Conservation (phyloP, 768 basidiomycete species). For the Trametes gibbosa region DNA sequence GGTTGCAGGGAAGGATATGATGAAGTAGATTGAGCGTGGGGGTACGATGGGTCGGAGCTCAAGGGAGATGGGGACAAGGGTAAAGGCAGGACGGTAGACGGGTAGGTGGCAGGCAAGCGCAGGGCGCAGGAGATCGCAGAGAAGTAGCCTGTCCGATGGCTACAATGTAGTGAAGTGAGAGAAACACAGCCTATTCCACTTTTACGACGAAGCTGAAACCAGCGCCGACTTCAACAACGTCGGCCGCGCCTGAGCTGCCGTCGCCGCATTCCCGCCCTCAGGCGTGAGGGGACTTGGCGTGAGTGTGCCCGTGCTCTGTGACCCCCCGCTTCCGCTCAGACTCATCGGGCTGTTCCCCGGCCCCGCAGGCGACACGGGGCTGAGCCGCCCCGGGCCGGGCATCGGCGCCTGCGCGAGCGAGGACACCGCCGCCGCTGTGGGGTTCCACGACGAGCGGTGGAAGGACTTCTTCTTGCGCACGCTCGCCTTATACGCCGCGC, state of each 20-base stretch:
- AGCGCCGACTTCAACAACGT: constrained; percentile 8
- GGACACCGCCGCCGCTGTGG: constrained; percentile 16
- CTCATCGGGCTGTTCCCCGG: constrained; percentile 12
- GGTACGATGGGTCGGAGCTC: no score
- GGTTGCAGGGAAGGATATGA: background rate
- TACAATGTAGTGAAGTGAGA: no score
- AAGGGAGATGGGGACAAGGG: background rate
- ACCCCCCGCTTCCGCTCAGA: constrained; percentile 4
- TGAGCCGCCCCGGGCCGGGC: background rate
- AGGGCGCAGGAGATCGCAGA: background rate
- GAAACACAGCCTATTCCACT: background rate
- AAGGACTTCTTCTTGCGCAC: constrained; percentile 45
- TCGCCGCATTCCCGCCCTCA: background rate
- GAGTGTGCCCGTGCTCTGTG: constrained; percentile 11
- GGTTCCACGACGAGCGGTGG: constrained; percentile 51
- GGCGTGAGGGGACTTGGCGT: constrained; percentile 19
- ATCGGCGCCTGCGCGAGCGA: background rate
- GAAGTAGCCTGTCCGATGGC: no score
- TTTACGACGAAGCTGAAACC: constrained; percentile 15
- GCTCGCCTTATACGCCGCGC: constrained; percentile 51
- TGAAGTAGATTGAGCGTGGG: background rate
- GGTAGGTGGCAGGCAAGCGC: no score
- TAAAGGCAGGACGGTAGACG: background rate
- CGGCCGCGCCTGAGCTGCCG: background rate
- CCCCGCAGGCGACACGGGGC: constrained; percentile 2